Percentiles rank a stretch among this genome's conserved stretches.
phyloP scores from a whole-genome alignment of 352 stramenopile species.

The Elongisporangium prolatum region DNA sequence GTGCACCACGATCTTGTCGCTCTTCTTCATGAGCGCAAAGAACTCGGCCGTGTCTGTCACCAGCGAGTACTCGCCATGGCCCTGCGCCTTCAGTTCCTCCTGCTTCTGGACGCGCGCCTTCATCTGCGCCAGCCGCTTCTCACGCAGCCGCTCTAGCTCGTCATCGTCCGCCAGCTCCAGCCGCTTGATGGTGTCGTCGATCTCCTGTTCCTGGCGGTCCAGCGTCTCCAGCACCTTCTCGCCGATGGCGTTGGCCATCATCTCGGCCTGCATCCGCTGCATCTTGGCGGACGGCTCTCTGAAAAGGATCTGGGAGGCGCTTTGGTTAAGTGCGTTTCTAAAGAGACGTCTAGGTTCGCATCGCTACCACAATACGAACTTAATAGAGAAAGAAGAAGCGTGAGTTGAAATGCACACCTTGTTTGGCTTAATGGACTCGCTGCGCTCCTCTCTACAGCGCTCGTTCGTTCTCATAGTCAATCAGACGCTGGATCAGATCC shows the following conservation, averaged over 20 bases:
- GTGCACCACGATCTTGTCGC: conserved; percentile 90
- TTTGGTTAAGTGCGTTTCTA: background rate
- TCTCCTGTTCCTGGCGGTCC: conserved; percentile 76
- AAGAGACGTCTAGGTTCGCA: background rate
- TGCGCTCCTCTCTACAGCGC: conserved; percentile 49
- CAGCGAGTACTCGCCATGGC: conserved; percentile 86
- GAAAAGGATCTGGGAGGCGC: background rate
- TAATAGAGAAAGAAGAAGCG: conserved; percentile 7
- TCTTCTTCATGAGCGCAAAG: conserved; percentile 93
- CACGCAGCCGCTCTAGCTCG: conserved; percentile 84
- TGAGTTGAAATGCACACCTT: conserved; percentile 4
- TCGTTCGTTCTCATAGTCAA: conserved; percentile 85
- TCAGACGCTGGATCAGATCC: conserved; percentile 84
- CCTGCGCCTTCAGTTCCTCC: conserved; percentile 72
- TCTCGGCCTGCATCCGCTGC: conserved; percentile 65
- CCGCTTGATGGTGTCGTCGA: conserved; percentile 82
- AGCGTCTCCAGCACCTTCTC: conserved; percentile 87
- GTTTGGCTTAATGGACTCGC: conserved; percentile 3
- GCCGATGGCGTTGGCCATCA: conserved; percentile 75
- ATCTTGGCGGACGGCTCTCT: conserved; percentile 17
- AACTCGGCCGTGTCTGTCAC: conserved; percentile 93
- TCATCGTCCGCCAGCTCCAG: conserved; percentile 86
- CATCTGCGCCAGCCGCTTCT: conserved; percentile 74
- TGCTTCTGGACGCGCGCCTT: conserved; percentile 59
- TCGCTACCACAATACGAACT: background rate